Conservation (phyloP, 305 asterid genomes). For the Solanum hybrid region DNA sequence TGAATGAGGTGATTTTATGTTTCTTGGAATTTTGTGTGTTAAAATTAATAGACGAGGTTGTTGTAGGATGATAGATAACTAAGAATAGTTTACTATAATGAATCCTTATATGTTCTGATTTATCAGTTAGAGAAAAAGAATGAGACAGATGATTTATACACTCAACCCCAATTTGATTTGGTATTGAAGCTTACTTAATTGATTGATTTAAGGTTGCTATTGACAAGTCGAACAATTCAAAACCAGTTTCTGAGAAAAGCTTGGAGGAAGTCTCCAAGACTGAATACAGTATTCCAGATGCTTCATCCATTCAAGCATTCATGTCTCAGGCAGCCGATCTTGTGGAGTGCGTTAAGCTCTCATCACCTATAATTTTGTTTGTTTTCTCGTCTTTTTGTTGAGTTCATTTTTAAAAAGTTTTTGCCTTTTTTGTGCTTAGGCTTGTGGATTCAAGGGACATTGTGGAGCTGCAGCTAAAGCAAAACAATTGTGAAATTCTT, state of each 20-base stretch:
- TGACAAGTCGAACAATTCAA: conserved; percentile 8
- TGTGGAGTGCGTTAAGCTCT: conserved; percentile 42
- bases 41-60: background rate
- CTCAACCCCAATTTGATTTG: background rate
- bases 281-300: conserved; percentile 5
- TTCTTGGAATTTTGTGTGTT: background rate
- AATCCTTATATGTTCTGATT: background rate
- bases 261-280: conserved; percentile 2
- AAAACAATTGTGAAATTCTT: conserved; percentile 52
- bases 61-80: background rate
- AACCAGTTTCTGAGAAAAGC: conserved; percentile 1
- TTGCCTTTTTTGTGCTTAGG: conserved; percentile 28
- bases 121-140: background rate
- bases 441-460: conserved; percentile 83
- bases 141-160: background rate
- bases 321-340: conserved; percentile 61
- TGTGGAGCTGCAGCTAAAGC: conserved; percentile 68
- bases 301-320: conserved; percentile 44
- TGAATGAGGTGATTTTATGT: conserved; percentile 1
- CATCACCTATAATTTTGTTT: background rate
- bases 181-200: background rate
- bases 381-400: background rate
- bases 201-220: background rate
- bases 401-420: background rate
- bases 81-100: background rate